phyloP scores from a whole-genome alignment of 169 alveolate species.

The Cryptosporidium viatorum region DNA sequence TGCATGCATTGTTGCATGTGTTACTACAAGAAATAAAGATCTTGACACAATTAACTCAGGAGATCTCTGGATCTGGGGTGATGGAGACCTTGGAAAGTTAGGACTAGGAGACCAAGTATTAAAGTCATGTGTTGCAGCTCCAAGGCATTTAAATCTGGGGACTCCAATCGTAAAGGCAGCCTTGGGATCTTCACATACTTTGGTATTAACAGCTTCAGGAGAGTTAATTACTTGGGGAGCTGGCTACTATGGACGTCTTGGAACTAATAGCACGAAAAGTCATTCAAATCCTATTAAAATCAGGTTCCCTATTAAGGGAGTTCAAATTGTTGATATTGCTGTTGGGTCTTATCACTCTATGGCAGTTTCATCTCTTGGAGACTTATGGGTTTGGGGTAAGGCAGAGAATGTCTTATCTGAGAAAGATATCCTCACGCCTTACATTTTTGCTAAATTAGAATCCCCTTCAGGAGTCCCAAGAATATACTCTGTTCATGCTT shows the following conservation, averaged over 20 bases:
- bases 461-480: constrained; percentile 75
- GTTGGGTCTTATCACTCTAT: constrained; percentile 77
- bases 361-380: constrained; percentile 78
- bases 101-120: constrained; percentile 86
- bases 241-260: constrained; percentile 84
- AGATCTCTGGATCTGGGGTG: constrained; percentile 88
- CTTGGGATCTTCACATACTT: constrained; percentile 84
- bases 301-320: constrained; percentile 68
- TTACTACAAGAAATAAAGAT: constrained; percentile 11
- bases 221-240: constrained; percentile 86
- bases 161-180: constrained; percentile 84
- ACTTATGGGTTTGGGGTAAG: constrained; percentile 79
- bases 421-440: constrained; percentile 47
- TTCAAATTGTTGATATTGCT: constrained; percentile 73
- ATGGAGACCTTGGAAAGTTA: constrained; percentile 88
- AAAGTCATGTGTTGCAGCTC: constrained; percentile 81
- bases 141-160: constrained; percentile 80
- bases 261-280: constrained; percentile 70
- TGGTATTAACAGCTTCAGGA: constrained; percentile 83
- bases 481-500: constrained; percentile 36
- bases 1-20: constrained; percentile 83
- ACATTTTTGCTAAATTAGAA: constrained; percentile 75
- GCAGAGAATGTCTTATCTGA: constrained; percentile 40
- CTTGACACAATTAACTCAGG: constrained; percentile 80
- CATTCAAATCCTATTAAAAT: constrained; percentile 76